Evolutionary conservation across 2,329 filamentous ascomycete genomes (phyloP).

Genomic region (Triangularia verruculosa): DNA sequence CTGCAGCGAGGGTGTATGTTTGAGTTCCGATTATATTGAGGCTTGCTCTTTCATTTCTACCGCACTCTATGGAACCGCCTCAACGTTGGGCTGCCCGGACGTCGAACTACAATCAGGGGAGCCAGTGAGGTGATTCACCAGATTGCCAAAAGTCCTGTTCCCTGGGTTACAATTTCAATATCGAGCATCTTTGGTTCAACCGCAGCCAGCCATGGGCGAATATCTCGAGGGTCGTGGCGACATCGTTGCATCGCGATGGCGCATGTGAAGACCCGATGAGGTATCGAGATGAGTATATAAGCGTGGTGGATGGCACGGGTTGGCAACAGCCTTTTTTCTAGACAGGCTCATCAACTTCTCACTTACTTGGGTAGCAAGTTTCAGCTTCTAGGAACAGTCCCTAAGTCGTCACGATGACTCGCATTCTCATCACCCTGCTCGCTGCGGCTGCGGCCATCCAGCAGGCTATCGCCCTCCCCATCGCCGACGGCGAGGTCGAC

Average conservation of each 20-base stretch:
- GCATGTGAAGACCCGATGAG: not conserved
- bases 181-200: slow-evolving; percentile 12
- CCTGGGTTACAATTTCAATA: slow-evolving; percentile 18
- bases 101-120: slow-evolving; percentile 2
- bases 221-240: not conserved
- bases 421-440: slow-evolving; percentile 23
- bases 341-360: slow-evolving; percentile 12
- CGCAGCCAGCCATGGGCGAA: not conserved
- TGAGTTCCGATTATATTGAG: slow-evolving; percentile 13
- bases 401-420: slow-evolving; percentile 23
- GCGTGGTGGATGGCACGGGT: not conserved
- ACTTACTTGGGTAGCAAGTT: slow-evolving; percentile 3
- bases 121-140: slow-evolving; percentile 2
- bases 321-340: not conserved
- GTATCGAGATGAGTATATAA: slow-evolving; percentile 12
- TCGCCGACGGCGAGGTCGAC: slow-evolving; percentile 18
- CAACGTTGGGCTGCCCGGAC: slow-evolving; percentile 1
- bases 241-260: not conserved
- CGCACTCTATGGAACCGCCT: not conserved
- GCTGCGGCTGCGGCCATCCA: slow-evolving; percentile 24
- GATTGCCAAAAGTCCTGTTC: slow-evolving; percentile 6
- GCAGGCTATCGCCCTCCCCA: slow-evolving; percentile 18
- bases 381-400: not conserved
- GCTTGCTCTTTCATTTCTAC: slow-evolving; percentile 1
- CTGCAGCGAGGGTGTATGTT: slow-evolving; percentile 1